Percentiles rank a stretch among this genome's conserved stretches.
Evolutionary conservation across 106 monocot species (phyloP).

Genomic region (Xerophyta viscosa): DNA sequence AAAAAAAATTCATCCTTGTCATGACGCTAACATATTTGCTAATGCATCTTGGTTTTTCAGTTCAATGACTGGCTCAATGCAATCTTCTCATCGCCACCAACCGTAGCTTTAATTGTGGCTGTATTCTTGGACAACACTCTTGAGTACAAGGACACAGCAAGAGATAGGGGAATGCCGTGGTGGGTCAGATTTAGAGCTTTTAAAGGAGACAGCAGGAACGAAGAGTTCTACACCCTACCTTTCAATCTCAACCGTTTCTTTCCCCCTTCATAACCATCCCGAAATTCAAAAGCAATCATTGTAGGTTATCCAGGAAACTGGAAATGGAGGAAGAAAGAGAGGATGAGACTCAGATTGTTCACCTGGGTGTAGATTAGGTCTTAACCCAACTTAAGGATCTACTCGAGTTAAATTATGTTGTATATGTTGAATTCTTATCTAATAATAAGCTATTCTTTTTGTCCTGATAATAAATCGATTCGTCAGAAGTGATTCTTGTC

Average conservation of each 20-base stretch:
- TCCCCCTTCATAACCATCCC: slow-evolving; percentile 57
- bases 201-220: slow-evolving; percentile 91
- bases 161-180: slow-evolving; percentile 97
- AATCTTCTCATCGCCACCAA: slow-evolving; percentile 86
- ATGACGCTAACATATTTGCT: too few species aligned
- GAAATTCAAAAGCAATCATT: too few species aligned
- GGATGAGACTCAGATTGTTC: slow-evolving; percentile 5
- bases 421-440: not conserved
- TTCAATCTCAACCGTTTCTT: slow-evolving; percentile 99
- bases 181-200: slow-evolving; percentile 89
- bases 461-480: too few species aligned
- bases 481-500: too few species aligned
- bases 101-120: slow-evolving; percentile 68
- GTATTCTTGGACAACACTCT: slow-evolving; percentile 96
- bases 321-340: not conserved
- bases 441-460: slow-evolving; percentile 3
- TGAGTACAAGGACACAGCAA: slow-evolving; percentile 70
- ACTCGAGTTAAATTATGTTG: not conserved
- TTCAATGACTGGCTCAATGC: slow-evolving; percentile 96
- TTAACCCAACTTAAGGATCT: not conserved
- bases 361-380: not conserved
- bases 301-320: too few species aligned
- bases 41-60: slow-evolving; percentile 29
- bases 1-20: too few species aligned
- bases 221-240: slow-evolving; percentile 97